Conservation (phyloP, 2,329 filamentous ascomycete species). For the Nothophoma quercina region DNA sequence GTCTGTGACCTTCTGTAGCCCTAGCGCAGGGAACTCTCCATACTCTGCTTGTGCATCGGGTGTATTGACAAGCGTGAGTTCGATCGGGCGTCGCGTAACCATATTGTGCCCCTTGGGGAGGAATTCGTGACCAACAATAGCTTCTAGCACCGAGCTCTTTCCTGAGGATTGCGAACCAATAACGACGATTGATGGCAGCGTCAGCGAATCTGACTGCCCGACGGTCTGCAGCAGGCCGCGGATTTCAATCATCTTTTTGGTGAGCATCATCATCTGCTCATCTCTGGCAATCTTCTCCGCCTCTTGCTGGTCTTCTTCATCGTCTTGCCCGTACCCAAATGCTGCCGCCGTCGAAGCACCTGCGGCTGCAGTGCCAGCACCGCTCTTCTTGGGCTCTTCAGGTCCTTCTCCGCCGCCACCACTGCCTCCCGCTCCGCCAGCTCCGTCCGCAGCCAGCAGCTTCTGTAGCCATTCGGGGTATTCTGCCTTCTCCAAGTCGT, state of each 20-base stretch:
- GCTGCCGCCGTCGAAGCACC: slow-evolving; percentile 76
- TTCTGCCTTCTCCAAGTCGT: slow-evolving; percentile 75
- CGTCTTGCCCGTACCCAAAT: slow-evolving; percentile 77
- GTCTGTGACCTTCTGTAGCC: slow-evolving; percentile 87
- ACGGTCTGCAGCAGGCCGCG: slow-evolving; percentile 88
- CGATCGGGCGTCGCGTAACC: slow-evolving; percentile 95
- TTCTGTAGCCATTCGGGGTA: slow-evolving; percentile 79
- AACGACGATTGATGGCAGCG: slow-evolving; percentile 96
- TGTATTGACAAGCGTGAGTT: slow-evolving; percentile 94
- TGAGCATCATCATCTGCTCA: slow-evolving; percentile 99
- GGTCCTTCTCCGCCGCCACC: slow-evolving; percentile 52
- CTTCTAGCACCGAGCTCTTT: slow-evolving; percentile 95
- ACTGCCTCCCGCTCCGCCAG: slow-evolving; percentile 49
- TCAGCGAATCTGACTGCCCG: slow-evolving; percentile 87
- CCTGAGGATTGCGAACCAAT: slow-evolving; percentile 98
- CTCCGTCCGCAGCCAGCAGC: slow-evolving; percentile 60
- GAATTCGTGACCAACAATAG: slow-evolving; percentile 97
- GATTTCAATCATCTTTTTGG: slow-evolving; percentile 99
- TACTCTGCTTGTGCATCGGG: slow-evolving; percentile 87
- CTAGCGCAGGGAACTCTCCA: slow-evolving; percentile 93
- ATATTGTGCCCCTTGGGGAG: slow-evolving; percentile 98
- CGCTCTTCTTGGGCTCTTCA: slow-evolving; percentile 62
- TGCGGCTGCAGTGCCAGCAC: slow-evolving; percentile 65
- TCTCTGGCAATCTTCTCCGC: slow-evolving; percentile 77
- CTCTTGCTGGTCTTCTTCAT: slow-evolving; percentile 70